phyloP scores from a whole-genome alignment of 768 basidiomycete species.

The Hygrocybe punicea region DNA sequence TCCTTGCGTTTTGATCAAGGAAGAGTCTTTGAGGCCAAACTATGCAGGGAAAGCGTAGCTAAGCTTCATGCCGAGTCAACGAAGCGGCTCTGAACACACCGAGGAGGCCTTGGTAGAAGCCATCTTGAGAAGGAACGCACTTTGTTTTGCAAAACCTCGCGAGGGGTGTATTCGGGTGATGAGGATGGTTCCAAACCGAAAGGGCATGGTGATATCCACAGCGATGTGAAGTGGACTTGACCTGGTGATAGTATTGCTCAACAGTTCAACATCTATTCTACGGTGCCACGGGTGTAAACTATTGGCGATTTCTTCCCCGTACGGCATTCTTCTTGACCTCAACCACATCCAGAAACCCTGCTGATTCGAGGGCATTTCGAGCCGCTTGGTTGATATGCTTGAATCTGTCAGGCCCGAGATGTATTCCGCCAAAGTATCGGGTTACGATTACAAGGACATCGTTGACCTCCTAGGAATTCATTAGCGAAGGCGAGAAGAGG shows the following conservation, averaged over 20 bases:
- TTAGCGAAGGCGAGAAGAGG: conserved; percentile 1
- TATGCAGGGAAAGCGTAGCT: no score
- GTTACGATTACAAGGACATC: conserved; percentile 90
- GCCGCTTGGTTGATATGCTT: conserved; percentile 96
- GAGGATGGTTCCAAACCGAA: no score
- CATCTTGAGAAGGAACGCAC: not conserved
- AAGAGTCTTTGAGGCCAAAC: conserved; percentile 77
- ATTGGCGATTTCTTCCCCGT: not conserved
- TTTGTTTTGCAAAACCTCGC: no score
- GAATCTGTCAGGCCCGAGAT: conserved; percentile 84
- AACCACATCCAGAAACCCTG: conserved; percentile 71
- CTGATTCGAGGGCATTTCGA: conserved; percentile 81
- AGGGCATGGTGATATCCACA: no score
- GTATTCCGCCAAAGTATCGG: conserved; percentile 89
- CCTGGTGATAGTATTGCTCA: no score
- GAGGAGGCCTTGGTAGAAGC: not conserved
- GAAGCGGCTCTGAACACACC: no score
- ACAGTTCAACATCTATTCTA: no score
- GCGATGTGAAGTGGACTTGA: no score
- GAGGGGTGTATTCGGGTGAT: no score
- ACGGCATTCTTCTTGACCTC: conserved; percentile 33
- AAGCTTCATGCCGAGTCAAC: no score
- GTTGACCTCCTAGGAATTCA: conserved; percentile 58
- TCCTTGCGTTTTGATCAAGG: conserved; percentile 69
- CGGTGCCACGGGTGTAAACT: no score